Conservation (phyloP, 2,329 filamentous ascomycete species). For the Penicillium sp. region DNA sequence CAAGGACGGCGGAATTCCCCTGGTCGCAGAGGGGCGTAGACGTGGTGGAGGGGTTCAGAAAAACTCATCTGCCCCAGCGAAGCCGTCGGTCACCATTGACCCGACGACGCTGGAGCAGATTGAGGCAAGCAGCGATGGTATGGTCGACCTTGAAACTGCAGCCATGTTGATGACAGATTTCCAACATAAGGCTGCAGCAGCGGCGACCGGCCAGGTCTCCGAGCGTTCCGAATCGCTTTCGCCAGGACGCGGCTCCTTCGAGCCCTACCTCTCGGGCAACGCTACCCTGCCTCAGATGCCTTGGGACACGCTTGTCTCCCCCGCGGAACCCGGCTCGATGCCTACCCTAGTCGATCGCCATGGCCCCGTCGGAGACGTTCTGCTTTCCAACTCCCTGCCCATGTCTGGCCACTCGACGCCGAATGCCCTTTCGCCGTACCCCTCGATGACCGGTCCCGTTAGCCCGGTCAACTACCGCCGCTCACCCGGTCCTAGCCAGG, state of each 20-base stretch:
- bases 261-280: conserved; percentile 73
- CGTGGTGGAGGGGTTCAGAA: conserved; percentile 45
- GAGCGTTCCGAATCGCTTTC: conserved; percentile 64
- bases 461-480: conserved; percentile 68
- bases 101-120: conserved; percentile 87
- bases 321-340: conserved; percentile 59
- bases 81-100: conserved; percentile 77
- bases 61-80: conserved; percentile 57
- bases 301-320: conserved; percentile 85
- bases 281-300: conserved; percentile 82
- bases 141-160: conserved; percentile 94
- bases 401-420: conserved; percentile 69
- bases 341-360: conserved; percentile 68
- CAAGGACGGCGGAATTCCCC: conserved; percentile 90
- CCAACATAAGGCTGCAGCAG: conserved; percentile 88
- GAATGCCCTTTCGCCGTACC: conserved; percentile 70
- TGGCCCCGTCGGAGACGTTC: conserved; percentile 57
- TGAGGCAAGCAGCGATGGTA: conserved; percentile 82
- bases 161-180: conserved; percentile 98
- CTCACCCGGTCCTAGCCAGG: conserved; percentile 67
- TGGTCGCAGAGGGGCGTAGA: conserved; percentile 92
- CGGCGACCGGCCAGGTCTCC: conserved; percentile 50
- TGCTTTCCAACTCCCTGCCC: conserved; percentile 71
- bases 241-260: conserved; percentile 66
- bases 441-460: conserved; percentile 65